These are phyloP conservation scores for Phyllosticta citriasiana DNA, from an alignment of 2,329 filamentous ascomycete species.

Conservation along the genomic window DNA sequence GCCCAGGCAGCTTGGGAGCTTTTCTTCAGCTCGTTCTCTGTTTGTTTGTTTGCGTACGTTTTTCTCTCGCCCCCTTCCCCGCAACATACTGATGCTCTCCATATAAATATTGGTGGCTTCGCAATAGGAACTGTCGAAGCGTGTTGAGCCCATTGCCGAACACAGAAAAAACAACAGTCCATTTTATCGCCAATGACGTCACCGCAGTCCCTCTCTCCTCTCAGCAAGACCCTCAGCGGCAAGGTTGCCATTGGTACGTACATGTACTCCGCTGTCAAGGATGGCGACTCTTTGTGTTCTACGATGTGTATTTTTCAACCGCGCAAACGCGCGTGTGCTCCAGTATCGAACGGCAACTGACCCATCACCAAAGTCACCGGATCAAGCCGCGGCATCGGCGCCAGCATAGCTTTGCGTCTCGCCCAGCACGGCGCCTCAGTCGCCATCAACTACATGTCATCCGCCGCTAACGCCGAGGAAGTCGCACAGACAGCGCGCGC, in stretches of 20 bases:
- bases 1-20: neutral
- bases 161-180: no score
- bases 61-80: neutral
- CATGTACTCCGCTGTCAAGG: neutral
- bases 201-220: neutral
- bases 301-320: no score
- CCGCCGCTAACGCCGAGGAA: slow-evolving; percentile 18
- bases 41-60: neutral
- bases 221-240: neutral
- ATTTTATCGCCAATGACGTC: neutral
- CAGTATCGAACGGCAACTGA: neutral
- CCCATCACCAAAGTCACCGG: slow-evolving; percentile 19
- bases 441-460: slow-evolving; percentile 40
- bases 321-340: no score
- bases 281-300: neutral
- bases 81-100: neutral
- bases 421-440: slow-evolving; percentile 33
- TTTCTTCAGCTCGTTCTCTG: neutral
- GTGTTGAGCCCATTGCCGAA: no score
- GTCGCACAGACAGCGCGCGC: slow-evolving; percentile 17
- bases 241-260: neutral
- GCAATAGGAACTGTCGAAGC: no score
- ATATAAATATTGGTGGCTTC: neutral
- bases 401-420: slow-evolving; percentile 32
- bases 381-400: slow-evolving; percentile 35